A percentile compares a stretch with the other conserved stretches of the same genome.
phyloP scores from a whole-genome alignment of 805 yeast species.

The Lipomyces sp. region DNA sequence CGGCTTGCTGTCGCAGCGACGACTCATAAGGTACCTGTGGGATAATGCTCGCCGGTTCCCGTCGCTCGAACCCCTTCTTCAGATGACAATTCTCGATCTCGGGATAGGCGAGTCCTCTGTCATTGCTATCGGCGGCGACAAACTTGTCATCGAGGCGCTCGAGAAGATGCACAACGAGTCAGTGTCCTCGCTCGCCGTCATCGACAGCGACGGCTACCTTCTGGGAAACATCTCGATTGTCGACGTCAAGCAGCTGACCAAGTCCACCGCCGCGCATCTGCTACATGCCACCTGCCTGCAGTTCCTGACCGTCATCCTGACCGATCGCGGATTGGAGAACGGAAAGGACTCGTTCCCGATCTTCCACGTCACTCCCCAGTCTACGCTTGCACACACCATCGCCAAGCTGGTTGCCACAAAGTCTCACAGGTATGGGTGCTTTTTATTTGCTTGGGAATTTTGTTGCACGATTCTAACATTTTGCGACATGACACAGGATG shows the following conservation, averaged over 20 bases:
- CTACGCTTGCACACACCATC: conserved; percentile 81
- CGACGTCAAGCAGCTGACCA: conserved; percentile 76
- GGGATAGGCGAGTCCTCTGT: conserved; percentile 72
- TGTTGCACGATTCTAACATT: too few relatives aligned
- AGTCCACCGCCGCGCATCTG: conserved; percentile 79
- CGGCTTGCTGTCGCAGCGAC: conserved; percentile 88
- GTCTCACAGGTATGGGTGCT: conserved; percentile 75
- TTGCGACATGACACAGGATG: too few relatives aligned
- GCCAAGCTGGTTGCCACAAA: conserved; percentile 95
- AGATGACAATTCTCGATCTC: conserved; percentile 60
- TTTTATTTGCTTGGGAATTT: too few relatives aligned
- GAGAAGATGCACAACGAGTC: conserved; percentile 74
- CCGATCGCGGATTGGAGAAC: conserved; percentile 84
- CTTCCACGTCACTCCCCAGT: conserved; percentile 78
- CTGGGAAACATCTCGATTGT: conserved; percentile 93
- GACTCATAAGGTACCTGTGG: conserved; percentile 83
- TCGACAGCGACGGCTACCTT: conserved; percentile 69
- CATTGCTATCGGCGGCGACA: conserved; percentile 81
- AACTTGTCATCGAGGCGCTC: conserved; percentile 79
- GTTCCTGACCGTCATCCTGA: conserved; percentile 80
- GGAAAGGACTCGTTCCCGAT: conserved; percentile 97
- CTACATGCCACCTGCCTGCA: conserved; percentile 80
- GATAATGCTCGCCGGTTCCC: conserved; percentile 87
- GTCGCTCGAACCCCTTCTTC: conserved; percentile 69
- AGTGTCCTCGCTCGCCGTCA: conserved; percentile 88